Percentiles rank a stretch among this genome's conserved stretches.
Evolutionary conservation across 2,329 filamentous ascomycete species (phyloP).

Genomic region (Knoxdaviesia capensis): DNA sequence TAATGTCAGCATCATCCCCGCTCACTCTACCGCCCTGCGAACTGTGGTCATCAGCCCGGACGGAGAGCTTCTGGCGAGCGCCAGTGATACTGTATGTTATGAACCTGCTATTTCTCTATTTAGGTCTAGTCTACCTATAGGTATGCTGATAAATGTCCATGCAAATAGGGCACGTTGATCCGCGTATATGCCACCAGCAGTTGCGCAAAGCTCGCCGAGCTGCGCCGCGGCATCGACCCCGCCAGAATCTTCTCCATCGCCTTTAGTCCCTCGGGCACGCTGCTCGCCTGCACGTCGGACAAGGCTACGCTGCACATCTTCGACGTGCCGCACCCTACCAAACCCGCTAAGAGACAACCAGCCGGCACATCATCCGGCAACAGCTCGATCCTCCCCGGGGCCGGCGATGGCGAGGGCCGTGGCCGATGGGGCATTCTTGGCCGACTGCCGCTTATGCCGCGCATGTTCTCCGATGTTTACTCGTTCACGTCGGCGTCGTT

Average conservation of each 20-base stretch:
- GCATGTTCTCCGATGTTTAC: constrained; percentile 76
- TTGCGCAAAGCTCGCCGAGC: constrained; percentile 63
- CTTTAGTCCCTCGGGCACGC: constrained; percentile 62
- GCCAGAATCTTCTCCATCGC: constrained; percentile 74
- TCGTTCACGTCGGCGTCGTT: constrained; percentile 68
- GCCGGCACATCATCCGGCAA: constrained; percentile 9
- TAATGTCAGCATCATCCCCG: constrained; percentile 84
- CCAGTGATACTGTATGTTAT: constrained; percentile 45
- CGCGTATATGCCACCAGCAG: constrained; percentile 67
- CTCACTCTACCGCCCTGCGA: constrained; percentile 60
- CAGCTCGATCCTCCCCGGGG: constrained; percentile 11
- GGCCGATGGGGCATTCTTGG: constrained; percentile 76
- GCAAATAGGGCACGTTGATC: constrained; percentile 50
- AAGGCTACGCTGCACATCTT: constrained; percentile 94
- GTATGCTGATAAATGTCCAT: neutral
- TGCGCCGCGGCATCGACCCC: constrained; percentile 74
- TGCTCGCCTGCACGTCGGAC: constrained; percentile 85
- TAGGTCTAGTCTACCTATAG: constrained; percentile 14
- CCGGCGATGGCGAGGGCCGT: constrained; percentile 25
- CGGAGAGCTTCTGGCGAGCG: constrained; percentile 67
- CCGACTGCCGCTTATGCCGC: constrained; percentile 66
- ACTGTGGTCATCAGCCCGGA: constrained; percentile 65
- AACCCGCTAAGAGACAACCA: constrained; percentile 9
- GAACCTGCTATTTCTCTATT: neutral
- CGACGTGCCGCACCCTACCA: constrained; percentile 47